phyloP scores from a whole-genome alignment of 768 basidiomycete species.

The Roridomyces roridus region DNA sequence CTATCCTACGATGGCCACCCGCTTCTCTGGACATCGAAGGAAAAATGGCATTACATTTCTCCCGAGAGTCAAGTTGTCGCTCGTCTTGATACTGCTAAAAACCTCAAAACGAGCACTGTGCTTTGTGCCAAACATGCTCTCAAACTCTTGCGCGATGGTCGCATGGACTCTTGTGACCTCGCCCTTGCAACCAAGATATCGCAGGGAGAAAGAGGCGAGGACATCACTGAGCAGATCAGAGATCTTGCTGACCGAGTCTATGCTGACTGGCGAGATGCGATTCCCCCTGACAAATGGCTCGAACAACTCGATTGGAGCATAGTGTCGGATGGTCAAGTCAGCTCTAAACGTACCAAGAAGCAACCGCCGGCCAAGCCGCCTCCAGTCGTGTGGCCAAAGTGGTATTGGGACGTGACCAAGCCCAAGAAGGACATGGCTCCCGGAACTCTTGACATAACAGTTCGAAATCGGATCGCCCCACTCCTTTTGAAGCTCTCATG shows the following conservation, averaged over 20 bases:
- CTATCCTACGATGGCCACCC: conserved; percentile 67
- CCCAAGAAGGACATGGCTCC: conserved; percentile 71
- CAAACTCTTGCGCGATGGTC: conserved; percentile 48
- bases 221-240: conserved; percentile 42
- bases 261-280: conserved; percentile 26
- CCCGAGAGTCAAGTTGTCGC: conserved; percentile 34
- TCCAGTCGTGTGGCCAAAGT: conserved; percentile 86
- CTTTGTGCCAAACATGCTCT: conserved; percentile 55
- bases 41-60: conserved; percentile 72
- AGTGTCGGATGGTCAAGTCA: conserved; percentile 22
- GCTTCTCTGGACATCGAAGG: conserved; percentile 54
- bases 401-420: conserved; percentile 92
- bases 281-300: conserved; percentile 58
- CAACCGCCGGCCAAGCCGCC: conserved; percentile 47
- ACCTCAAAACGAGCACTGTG: conserved; percentile 48
- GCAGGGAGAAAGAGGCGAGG: conserved; percentile 43
- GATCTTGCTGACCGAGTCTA: conserved; percentile 46
- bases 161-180: conserved; percentile 45
- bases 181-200: conserved; percentile 57
- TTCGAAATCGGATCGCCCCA: conserved; percentile 82
- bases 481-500: conserved; percentile 87
- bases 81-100: conserved; percentile 50
- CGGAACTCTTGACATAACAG: conserved; percentile 84
- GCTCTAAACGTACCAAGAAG: conserved; percentile 34
- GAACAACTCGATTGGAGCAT: conserved; percentile 73